Percentiles rank a stretch among this genome's conserved stretches.
phyloP scores from a whole-genome alignment of 257 asterid genomes.

The Sherardia arvensis region DNA sequence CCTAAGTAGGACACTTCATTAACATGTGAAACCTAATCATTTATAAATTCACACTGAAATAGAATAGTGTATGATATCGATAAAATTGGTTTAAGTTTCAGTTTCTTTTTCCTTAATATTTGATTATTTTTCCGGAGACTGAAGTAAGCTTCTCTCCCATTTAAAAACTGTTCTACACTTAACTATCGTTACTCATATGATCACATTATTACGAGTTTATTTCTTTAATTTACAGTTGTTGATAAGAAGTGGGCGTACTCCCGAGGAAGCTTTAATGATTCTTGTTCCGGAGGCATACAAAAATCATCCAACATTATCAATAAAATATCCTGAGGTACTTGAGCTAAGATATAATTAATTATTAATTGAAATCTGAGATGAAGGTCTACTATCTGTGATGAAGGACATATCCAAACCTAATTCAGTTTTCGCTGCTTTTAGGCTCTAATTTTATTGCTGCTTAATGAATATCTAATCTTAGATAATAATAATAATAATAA shows the following conservation, averaged over 20 bases:
- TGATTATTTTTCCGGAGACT: background rate
- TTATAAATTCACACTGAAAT: background rate
- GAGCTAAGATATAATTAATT: conserved; percentile 3
- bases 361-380: background rate
- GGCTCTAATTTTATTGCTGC: background rate
- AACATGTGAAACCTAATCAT: background rate
- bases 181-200: background rate
- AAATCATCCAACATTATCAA: conserved; percentile 76
- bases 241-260: conserved; percentile 92
- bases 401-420: background rate
- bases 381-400: background rate
- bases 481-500: too few relatives aligned
- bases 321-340: conserved; percentile 94
- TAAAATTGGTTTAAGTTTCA: conserved; percentile 5
- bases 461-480: background rate
- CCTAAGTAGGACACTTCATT: background rate
- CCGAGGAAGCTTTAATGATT: conserved; percentile 96
- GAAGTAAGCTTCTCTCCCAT: background rate
- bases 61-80: background rate
- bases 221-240: conserved; percentile 45
- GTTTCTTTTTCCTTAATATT: background rate
- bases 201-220: conserved; percentile 2
- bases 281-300: conserved; percentile 99
- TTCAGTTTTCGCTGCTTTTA: background rate
- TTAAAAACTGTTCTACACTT: background rate